Base-by-base conservation (phyloP, 140 eudicot genomes). In the Ambrosia hybrid region DNA sequence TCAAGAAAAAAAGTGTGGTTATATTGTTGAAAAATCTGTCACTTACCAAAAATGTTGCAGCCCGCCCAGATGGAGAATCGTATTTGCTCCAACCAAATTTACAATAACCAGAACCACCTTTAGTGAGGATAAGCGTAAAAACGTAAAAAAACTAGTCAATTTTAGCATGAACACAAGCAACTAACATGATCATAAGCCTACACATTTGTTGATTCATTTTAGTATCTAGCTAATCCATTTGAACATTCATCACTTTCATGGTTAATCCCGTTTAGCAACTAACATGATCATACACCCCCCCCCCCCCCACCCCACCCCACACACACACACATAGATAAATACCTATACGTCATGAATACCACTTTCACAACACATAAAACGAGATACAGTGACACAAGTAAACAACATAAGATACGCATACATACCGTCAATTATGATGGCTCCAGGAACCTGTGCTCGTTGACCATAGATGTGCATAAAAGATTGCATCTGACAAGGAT, bases 71-170 rank as follows among this genome's bases (percentile, higher is more conserved):
- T 71, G 97, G 96, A 71, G 87, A 67, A 10, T 73, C 72, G 58
- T 90, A 91, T 82, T 88, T 91, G 95, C 97, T 94, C 97, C 96
- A 94, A 53, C 99, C 99, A 80, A 77, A 94, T 81, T 94, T 91
- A 86, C 92, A 88, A 77, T 91, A 94, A 39, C 99, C 99, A 15
- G 99, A 94, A 63, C 99, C 99, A 78, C 99, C 99, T 94, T 51
- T 51, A 36, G 55, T 5, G 60, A 37, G 65, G 63, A 74, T 53
- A 67, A 76, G 51, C 70, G 39, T 21, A 45, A n/a, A n/a, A n/a
- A n/a, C n/a, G n/a, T n/a, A n/a, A 67, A 67, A 38, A 30, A 63
- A 10, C n/a, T 49, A 49, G 21, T 5, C 10, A 78, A 72, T 39
- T 48, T 71, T 16, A 55, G 69, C 14, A 14, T 64, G 45, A 51